Evolutionary conservation across 163 green algal genomes (phyloP).

Genomic region (Coccomyxa subellipsoidea): DNA sequence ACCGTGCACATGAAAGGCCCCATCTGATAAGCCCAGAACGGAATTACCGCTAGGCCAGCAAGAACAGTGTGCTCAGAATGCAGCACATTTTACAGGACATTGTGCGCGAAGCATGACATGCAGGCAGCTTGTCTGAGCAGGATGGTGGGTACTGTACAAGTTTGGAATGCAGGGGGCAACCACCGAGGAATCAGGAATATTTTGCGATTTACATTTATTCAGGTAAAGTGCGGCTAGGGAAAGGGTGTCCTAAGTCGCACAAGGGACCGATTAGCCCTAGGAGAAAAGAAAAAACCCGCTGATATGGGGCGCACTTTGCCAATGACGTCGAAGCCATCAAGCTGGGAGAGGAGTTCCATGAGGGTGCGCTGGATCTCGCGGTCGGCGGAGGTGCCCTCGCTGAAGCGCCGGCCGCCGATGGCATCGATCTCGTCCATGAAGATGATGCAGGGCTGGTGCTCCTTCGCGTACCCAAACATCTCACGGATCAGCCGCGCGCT

Average conservation of each 20-base stretch:
- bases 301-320: conserved; percentile 63
- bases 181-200: too few relatives aligned
- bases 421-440: conserved; percentile 99
- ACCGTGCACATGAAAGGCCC: too few relatives aligned
- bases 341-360: conserved; percentile 98
- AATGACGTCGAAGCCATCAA: conserved; percentile 98
- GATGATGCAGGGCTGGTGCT: conserved; percentile 99
- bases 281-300: too few relatives aligned
- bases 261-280: too few relatives aligned
- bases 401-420: conserved; percentile 95
- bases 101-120: not conserved
- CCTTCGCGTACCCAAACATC: conserved; percentile 95
- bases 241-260: too few relatives aligned
- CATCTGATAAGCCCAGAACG: too few relatives aligned
- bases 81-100: not conserved
- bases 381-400: conserved; percentile 94
- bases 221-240: too few relatives aligned
- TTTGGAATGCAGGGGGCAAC: too few relatives aligned
- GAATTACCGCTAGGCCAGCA: too few relatives aligned
- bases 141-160: not conserved
- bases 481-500: conserved; percentile 90
- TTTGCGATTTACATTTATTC: too few relatives aligned
- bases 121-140: not conserved
- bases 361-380: conserved; percentile 99
- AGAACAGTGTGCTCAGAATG: too few relatives aligned